Evolutionary conservation across 306 rosid species (phyloP), one percentile per base, ranked within the genome.

Genomic region (Sindora glabra): DNA sequence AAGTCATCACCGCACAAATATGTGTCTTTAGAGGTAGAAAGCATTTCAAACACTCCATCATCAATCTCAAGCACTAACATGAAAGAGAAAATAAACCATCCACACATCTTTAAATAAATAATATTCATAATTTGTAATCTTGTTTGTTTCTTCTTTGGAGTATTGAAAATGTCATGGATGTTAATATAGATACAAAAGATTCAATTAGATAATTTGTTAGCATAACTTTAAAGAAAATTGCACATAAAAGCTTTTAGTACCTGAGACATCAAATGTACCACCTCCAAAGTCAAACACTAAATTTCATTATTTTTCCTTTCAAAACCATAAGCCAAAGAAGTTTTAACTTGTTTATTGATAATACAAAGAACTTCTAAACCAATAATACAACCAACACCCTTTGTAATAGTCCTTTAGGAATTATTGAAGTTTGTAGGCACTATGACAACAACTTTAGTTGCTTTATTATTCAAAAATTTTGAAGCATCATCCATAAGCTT

Each of bases 401-500:
- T 91, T 0, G 98, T 91, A 5, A 96, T 96, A 9, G 98, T 91
- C 61, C 98, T 88, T 64, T 91, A 96, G n/a, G 98, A 91, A 60
- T 91, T 96, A 59, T 91, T 91, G 77, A 91, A 91, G 84, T 91
- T 87, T 1, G 98, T 96, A 62, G 98, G 98, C 22, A 91, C 98
- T 0, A 96, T 91, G 8, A 91, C 98, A 24, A 91, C 98, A 17
- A 96, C 98, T 70, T 91, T 91, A 5, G 96, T 91, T 10, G 88
- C 96, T 79, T 91, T 91, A 56, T 91, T 96, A 50, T 88, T 91
- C 80, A 91, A 74, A 68, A 91, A 91, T 76, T 91, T 91, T 0
- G 98, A 91, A 64, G 98, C 98, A 54, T 91, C 98, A 51, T 91
- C 98, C 32, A 91, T 96, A 51, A 91, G 96, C 92, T 91, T 91